Percentiles rank a stretch among this genome's conserved stretches.
Evolutionary conservation across 148 eudicot genomes (phyloP).

Genomic region (Drosera capensis): DNA sequence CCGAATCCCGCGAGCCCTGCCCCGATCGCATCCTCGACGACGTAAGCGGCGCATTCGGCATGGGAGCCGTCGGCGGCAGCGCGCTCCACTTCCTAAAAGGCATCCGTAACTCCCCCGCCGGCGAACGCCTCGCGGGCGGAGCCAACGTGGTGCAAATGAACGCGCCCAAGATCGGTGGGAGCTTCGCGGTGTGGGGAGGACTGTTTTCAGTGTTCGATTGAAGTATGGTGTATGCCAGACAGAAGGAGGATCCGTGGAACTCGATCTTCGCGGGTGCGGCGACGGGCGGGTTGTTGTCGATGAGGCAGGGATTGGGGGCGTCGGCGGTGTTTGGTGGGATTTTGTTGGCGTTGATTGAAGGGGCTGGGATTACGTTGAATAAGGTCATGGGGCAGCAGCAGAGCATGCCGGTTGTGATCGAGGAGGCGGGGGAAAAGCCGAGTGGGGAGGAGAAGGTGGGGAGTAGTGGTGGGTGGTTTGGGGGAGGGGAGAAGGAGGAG

Average conservation of each 20-base stretch:
- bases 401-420: constrained; percentile 17
- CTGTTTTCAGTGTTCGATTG: constrained; percentile 60
- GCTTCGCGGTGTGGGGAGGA: constrained; percentile 67
- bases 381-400: constrained; percentile 21
- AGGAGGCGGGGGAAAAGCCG: constrained; percentile 11
- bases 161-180: constrained; percentile 47
- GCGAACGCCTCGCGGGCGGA: constrained; percentile 44
- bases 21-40: constrained; percentile 77
- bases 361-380: constrained; percentile 47
- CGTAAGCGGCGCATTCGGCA: constrained; percentile 51
- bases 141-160: constrained; percentile 35
- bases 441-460: constrained; percentile 3
- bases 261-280: constrained; percentile 65
- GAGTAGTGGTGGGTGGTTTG: constrained; percentile 47
- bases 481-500: constrained; percentile 27
- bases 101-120: constrained; percentile 26
- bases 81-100: constrained; percentile 57
- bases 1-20: constrained; percentile 64
- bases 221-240: constrained; percentile 38
- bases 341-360: constrained; percentile 42
- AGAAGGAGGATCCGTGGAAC: constrained; percentile 85
- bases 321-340: constrained; percentile 38
- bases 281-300: constrained; percentile 43
- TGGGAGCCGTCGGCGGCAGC: constrained; percentile 57
- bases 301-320: constrained; percentile 37